phyloP scores from a whole-genome alignment of 2,329 filamentous ascomycete species.

The Beauveria varroae region DNA sequence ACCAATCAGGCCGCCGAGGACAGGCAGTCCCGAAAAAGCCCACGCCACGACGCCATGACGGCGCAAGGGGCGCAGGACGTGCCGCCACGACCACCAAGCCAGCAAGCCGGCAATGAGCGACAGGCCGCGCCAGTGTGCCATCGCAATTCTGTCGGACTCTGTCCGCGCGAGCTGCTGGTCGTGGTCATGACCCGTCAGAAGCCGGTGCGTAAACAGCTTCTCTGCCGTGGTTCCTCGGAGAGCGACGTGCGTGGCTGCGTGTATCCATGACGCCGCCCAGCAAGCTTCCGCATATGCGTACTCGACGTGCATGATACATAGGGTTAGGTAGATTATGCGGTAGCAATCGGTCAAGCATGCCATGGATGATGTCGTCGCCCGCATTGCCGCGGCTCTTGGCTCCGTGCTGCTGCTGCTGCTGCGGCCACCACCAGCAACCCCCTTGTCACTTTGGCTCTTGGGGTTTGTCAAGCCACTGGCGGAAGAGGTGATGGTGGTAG shows the following conservation, averaged over 20 bases:
- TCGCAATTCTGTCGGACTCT: neutral
- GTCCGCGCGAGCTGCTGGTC: neutral
- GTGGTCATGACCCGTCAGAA: constrained; percentile 6
- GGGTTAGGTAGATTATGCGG: constrained; percentile 18
- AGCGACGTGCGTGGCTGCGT: constrained; percentile 17
- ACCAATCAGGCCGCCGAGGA: constrained; percentile 11
- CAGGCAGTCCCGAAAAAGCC: constrained; percentile 13
- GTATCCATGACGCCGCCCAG: constrained; percentile 20
- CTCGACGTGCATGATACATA: constrained; percentile 23
- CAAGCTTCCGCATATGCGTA: constrained; percentile 21
- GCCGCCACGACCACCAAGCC: constrained; percentile 11
- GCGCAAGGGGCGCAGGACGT: neutral
- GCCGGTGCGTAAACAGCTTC: constrained; percentile 7
- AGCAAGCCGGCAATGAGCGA: neutral
- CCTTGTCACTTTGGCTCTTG: neutral
- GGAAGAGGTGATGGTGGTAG: neutral
- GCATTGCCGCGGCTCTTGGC: neutral
- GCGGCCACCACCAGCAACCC: neutral
- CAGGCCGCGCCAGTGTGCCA: neutral
- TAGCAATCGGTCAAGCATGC: neutral
- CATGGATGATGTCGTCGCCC: neutral
- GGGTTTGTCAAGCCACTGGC: neutral
- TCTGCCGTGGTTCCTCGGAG: constrained; percentile 15
- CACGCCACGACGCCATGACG: constrained; percentile 5
- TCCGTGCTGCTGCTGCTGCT: neutral